A percentile compares a stretch with the other conserved stretches of the same genome.
These are phyloP conservation scores for Rhododendron kiyosumense DNA, from an alignment of 148 eudicot species.

Conservation along the genomic window DNA sequence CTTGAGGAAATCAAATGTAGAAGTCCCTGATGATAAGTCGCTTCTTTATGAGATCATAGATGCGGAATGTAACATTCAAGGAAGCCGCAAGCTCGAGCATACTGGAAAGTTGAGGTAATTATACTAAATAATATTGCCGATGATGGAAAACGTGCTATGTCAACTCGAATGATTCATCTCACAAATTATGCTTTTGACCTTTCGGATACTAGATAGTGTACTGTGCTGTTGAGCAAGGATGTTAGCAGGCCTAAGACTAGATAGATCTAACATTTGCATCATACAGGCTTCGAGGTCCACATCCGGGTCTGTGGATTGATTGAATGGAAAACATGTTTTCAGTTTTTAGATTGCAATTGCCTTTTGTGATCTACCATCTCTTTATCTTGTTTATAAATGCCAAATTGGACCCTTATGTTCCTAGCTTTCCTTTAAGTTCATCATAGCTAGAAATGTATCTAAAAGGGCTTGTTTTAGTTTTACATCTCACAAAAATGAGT, in stretches of 20 bases:
- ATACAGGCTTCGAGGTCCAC: no score
- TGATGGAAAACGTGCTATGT: not conserved
- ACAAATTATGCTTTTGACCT: not conserved
- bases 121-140: not conserved
- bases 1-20: conserved; percentile 16
- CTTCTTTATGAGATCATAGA: conserved; percentile 30
- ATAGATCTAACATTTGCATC: no score
- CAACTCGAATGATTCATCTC: not conserved
- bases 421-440: not conserved
- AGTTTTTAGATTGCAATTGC: not conserved
- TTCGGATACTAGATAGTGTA: not conserved
- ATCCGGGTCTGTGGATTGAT: not conserved
- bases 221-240: not conserved
- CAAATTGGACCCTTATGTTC: not conserved
- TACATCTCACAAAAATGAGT: not conserved
- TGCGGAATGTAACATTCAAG: conserved; percentile 19
- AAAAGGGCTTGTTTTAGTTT: not conserved
- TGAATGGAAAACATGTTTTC: no score
- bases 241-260: not conserved
- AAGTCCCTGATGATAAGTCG: conserved; percentile 21
- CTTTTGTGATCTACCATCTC: not conserved
- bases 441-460: not conserved
- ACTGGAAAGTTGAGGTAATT: conserved; percentile 28
- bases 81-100: conserved; percentile 37
- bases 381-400: not conserved